Evolutionary conservation across 2,329 filamentous ascomycete species (phyloP), one percentile per base, ranked within the genome.

Genomic region (Trichoderma sp.): DNA sequence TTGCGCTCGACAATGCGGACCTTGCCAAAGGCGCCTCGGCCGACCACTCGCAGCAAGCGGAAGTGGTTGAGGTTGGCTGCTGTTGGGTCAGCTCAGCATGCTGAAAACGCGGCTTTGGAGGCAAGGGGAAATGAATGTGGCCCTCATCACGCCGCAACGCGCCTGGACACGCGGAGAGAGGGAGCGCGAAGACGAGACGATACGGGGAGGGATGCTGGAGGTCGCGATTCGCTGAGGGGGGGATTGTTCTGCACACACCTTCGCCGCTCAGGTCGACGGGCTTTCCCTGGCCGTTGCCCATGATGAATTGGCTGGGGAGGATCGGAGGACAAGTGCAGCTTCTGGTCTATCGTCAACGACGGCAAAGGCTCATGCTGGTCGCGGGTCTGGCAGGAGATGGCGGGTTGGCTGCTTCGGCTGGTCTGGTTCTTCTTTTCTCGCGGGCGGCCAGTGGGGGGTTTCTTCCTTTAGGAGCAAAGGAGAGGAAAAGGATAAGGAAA

Each of bases 1-100:
- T 98, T 98, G 71, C 93, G 88, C 83, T 99, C 95, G 74, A 99
- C 95, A 71, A 99, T 99, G 74, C 95, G 90, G 68, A 99, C 95
- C 80, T 99, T 99, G 74, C 95, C 95, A 82, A 99, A 99, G 65
- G 95, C 95, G 73, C 95, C 95, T 78, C 97, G 96, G 70, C 95
- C 95, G 71, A 99, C 95, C 69, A 99, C 95, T 75, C 95, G 90
- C 70, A 98, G 82, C 64, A 99, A 85, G 70, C 94, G 91, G 79
- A 99, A 99, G 79, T 99, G 95, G 75, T 97, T 97, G 72, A 99
- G 88, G 78, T 94, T 98, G 72, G 97, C 95, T 97, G 72, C 43
- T 39, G n/a, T 28, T 43, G 48, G 41, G 54, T 64, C 47, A 66
- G 64, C 19, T 50, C 57, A 50, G 45, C 52, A n/a, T 44, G 21